Base-by-base conservation (phyloP, 352 stramenopile genomes). In the Phytophthora boehmeriae region DNA sequence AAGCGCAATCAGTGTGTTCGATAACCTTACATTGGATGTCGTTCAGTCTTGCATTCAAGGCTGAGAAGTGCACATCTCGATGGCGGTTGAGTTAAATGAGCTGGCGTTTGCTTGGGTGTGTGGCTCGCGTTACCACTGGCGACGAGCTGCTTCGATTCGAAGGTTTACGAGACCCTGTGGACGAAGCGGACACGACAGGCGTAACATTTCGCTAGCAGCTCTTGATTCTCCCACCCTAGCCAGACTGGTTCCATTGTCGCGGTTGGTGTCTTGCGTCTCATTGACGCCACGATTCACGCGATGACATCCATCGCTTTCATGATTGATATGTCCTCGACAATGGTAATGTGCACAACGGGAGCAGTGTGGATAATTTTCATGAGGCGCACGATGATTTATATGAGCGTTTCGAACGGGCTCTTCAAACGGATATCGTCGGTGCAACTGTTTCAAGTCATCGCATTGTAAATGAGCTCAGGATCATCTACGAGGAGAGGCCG, bases 401-500 rank as follows among this genome's bases (percentile, higher is more conserved):
- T 44, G 8, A 44, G 38, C 38, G 38, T 17, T 16, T 30, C 6
- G 38, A 2, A 44, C 14, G 38, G 38, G 38, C 38, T 44, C 38
- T 44, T 44, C 38, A 39, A 39, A 9, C 34, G 34, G 6, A 17
- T 20, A 22, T 16, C 6, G 19, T 22, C 14, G 38, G 14, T 39
- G 34, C 34, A 13, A 39, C 34, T 39, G 14, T 39, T 13, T 39
- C 38, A 30, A 22, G 38, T 44, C 38, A 44, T 44, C 38, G 16
- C 38, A 16, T 44, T 44, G 38, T 44, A 44, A 44, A 22, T 44
- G 13, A 22, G 14, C 13, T 8, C 14, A 2, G 38, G 38, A 44
- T 44, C 38, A 44, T 44, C 38, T 44, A 17, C 34, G 8, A 39
- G 34, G 34, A 44, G 38, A 22, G 38, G 38, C 38, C 6, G 25